phyloP scores from a whole-genome alignment of 1,284 basidiomycete species.

The Trametes sp. region DNA sequence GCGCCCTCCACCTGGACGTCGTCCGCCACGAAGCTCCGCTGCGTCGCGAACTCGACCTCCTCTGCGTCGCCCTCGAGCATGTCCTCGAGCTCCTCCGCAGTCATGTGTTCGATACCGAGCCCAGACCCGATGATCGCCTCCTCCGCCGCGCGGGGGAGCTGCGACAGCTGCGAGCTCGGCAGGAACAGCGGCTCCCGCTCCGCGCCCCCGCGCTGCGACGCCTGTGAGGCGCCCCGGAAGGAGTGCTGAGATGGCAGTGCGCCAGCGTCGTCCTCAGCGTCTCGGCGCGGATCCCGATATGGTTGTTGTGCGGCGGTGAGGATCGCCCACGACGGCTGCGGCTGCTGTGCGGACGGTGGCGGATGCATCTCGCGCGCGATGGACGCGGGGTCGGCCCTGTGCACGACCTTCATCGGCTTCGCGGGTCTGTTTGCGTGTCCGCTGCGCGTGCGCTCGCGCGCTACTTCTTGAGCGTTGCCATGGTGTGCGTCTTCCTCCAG shows the following conservation, averaged over 20 bases:
- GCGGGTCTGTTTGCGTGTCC: constrained; percentile 19
- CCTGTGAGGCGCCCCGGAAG: constrained; percentile 22
- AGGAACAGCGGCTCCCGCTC: constrained; percentile 63
- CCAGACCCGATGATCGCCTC: constrained; percentile 62
- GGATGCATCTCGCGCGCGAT: constrained; percentile 33
- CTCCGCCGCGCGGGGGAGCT: constrained; percentile 47
- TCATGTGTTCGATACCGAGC: constrained; percentile 70
- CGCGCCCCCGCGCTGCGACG: constrained; percentile 8
- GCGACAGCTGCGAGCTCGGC: constrained; percentile 66
- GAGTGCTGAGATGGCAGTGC: constrained; percentile 5
- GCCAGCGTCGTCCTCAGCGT: neutral
- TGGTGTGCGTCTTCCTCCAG: constrained; percentile 29
- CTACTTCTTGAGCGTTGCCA: constrained; percentile 3
- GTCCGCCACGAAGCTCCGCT: neutral
- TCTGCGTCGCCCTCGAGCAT: constrained; percentile 73
- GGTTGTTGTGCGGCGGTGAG: constrained; percentile 25
- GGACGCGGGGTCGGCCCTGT: constrained; percentile 50
- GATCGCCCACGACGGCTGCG: constrained; percentile 30
- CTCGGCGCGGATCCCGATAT: neutral
- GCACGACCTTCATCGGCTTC: constrained; percentile 67
- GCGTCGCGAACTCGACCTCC: constrained; percentile 57
- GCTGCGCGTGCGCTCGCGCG: neutral
- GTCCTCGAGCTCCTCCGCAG: constrained; percentile 63
- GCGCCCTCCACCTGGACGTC: neutral
- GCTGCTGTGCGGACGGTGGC: constrained; percentile 8